Evolutionary conservation across 2,329 filamentous ascomycete genomes (phyloP).

Genomic region (Rhinocladiella mackenziei): DNA sequence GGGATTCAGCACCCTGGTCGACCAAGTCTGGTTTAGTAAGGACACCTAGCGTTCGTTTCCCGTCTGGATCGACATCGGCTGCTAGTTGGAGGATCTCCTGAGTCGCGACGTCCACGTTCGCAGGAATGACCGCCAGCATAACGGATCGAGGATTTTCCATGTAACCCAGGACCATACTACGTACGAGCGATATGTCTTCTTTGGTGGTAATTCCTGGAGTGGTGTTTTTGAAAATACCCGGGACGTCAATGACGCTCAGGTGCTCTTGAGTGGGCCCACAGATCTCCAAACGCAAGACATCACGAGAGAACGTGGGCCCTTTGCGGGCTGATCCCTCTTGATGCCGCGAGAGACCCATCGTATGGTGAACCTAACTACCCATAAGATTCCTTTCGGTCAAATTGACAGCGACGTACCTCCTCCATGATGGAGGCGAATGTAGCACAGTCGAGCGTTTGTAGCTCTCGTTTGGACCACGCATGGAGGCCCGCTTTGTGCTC

Average conservation of each 20-base stretch:
- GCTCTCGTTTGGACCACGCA: too few species aligned
- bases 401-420: too few species aligned
- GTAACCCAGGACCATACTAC: constrained; percentile 39
- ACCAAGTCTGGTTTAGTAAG: constrained; percentile 61
- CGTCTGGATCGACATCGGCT: constrained; percentile 35
- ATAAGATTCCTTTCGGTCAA: too few species aligned
- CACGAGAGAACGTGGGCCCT: constrained; percentile 37
- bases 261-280: constrained; percentile 38
- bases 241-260: constrained; percentile 46
- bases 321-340: not conserved
- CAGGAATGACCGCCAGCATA: constrained; percentile 44
- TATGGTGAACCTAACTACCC: too few species aligned
- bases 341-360: too few species aligned
- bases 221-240: constrained; percentile 43
- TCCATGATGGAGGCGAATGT: too few species aligned
- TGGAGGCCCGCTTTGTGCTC: too few species aligned
- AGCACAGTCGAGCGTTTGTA: constrained; percentile 28
- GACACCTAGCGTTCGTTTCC: constrained; percentile 43
- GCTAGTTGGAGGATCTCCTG: constrained; percentile 46
- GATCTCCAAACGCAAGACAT: constrained; percentile 44
- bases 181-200: constrained; percentile 39
- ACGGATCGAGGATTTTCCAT: constrained; percentile 40
- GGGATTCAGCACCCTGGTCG: constrained; percentile 33
- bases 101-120: constrained; percentile 44
- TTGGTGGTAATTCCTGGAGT: constrained; percentile 36